Percentiles rank a stretch among this genome's conserved stretches.
These are phyloP conservation scores for Trichosanthes cucumerina DNA, from an alignment of 306 rosid genomes.

Conservation along the genomic window DNA sequence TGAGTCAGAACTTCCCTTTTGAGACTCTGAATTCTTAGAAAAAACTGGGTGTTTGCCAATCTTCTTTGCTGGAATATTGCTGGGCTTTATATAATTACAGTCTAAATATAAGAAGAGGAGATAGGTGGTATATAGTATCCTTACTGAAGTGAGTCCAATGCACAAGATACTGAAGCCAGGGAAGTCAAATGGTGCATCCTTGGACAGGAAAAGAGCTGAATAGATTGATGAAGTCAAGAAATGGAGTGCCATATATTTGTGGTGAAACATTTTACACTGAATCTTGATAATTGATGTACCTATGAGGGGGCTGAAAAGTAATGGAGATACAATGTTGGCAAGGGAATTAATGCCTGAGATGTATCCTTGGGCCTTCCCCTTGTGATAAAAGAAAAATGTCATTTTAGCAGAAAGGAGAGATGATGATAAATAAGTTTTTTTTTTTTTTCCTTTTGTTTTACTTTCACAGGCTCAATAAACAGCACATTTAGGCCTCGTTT, in stretches of 20 bases:
- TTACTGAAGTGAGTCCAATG: constrained; percentile 45
- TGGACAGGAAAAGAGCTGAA: constrained; percentile 71
- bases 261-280: neutral
- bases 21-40: neutral
- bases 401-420: neutral
- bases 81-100: neutral
- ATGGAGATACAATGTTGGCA: constrained; percentile 59
- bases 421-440: neutral
- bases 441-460: too few species aligned
- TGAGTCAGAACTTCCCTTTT: neutral
- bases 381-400: neutral
- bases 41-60: neutral
- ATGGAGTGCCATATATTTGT: neutral
- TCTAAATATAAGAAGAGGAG: neutral
- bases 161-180: constrained; percentile 86
- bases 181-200: constrained; percentile 62
- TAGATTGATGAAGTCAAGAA: neutral
- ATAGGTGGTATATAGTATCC: neutral
- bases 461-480: neutral
- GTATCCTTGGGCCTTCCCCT: constrained; percentile 91
- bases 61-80: neutral
- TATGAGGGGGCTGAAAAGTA: constrained; percentile 66
- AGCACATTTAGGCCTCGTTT: too few species aligned
- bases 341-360: constrained; percentile 63
- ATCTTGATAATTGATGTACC: constrained; percentile 25